These are phyloP conservation scores for Brasenia schreberi DNA, from an alignment of 164 flowering plant genomes.

Conservation along the genomic window DNA sequence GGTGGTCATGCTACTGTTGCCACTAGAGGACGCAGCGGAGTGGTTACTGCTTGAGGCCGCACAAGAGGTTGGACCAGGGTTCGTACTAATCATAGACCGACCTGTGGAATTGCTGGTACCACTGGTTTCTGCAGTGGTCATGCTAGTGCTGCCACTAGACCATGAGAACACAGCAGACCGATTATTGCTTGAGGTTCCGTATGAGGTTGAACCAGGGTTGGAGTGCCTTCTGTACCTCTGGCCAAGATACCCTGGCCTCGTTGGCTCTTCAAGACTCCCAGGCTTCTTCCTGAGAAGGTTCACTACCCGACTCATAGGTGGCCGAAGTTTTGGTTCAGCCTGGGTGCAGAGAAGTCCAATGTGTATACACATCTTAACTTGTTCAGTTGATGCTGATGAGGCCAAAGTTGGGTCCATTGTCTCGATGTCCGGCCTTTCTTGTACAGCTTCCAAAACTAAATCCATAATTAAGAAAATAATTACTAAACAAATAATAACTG, in stretches of 20 bases:
- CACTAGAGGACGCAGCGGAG: not conserved
- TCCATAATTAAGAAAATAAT: not conserved
- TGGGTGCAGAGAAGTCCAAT: constrained; percentile 73
- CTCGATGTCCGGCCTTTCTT: constrained; percentile 52
- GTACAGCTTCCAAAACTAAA: constrained; percentile 61
- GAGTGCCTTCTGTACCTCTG: constrained; percentile 29
- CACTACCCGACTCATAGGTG: constrained; percentile 57
- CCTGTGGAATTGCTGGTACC: not conserved
- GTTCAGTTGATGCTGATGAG: constrained; percentile 20
- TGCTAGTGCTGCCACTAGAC: not conserved
- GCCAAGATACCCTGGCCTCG: constrained; percentile 59
- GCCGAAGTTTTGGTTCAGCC: constrained; percentile 58
- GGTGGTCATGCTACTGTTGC: not conserved
- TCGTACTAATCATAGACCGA: not conserved
- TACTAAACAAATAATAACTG: too few relatives aligned
- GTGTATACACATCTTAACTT: constrained; percentile 53
- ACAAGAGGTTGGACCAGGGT: not conserved
- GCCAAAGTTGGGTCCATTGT: constrained; percentile 51
- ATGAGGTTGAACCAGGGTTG: not conserved
- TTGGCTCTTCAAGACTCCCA: constrained; percentile 53
- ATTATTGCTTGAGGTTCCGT: not conserved
- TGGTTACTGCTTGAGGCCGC: not conserved
- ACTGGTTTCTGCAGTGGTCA: not conserved
- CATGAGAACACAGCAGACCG: not conserved
- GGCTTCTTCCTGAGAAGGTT: constrained; percentile 51